Evolutionary conservation across 257 asterid genomes (phyloP).

Genomic region (Anisodus acutangulus): DNA sequence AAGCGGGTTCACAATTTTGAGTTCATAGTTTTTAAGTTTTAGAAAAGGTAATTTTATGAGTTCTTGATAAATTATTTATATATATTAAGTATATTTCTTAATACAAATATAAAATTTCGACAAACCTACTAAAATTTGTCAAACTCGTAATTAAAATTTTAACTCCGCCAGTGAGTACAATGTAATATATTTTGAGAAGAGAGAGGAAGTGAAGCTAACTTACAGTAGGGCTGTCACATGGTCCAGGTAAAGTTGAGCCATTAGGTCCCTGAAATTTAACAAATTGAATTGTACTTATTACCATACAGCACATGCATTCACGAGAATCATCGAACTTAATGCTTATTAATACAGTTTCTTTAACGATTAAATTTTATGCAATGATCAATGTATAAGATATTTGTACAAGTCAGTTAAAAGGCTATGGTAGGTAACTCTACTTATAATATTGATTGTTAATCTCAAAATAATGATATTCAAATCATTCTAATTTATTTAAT

Average conservation of each 20-base stretch:
- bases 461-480: not conserved
- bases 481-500: too few relatives aligned
- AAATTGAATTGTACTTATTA: not conserved
- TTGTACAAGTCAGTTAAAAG: not conserved
- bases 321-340: not conserved
- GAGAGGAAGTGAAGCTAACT: slow-evolving; percentile 32
- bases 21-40: too few relatives aligned
- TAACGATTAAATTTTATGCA: not conserved
- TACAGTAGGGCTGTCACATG: slow-evolving; percentile 97
- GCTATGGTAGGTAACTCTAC: not conserved
- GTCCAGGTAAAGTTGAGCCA: slow-evolving; percentile 91
- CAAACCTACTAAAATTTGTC: too few relatives aligned
- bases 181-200: not conserved
- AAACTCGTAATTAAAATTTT: too few relatives aligned
- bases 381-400: not conserved
- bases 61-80: too few relatives aligned
- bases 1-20: too few relatives aligned
- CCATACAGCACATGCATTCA: not conserved
- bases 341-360: not conserved
- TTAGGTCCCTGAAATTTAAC: slow-evolving; percentile 76
- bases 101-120: too few relatives aligned
- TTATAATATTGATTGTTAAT: not conserved
- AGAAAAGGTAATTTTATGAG: too few relatives aligned
- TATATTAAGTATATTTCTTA: too few relatives aligned
- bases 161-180: too few relatives aligned